These are phyloP conservation scores for Candida gigantensis DNA, from an alignment of 1,139 yeast species.

Conservation along the genomic window DNA sequence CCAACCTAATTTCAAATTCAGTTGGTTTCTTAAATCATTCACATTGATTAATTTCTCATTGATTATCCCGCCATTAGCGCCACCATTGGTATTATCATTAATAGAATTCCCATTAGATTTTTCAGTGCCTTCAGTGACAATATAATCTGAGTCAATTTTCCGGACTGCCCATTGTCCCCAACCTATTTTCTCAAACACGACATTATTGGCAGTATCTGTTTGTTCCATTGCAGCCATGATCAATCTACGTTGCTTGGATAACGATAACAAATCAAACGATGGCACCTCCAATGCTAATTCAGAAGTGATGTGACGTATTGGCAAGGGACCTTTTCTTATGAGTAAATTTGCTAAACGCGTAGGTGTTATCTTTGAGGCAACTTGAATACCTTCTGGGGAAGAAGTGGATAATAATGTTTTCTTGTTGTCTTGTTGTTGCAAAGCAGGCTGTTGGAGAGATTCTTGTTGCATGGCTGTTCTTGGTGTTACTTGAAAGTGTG, in stretches of 20 bases:
- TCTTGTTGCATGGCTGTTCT: conserved; percentile 5
- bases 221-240: conserved; percentile 87
- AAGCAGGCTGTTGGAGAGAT: conserved; percentile 3
- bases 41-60: conserved; percentile 40
- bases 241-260: conserved; percentile 85
- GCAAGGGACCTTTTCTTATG: conserved; percentile 78
- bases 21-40: conserved; percentile 40
- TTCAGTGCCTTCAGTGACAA: conserved; percentile 48
- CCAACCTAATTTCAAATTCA: conserved; percentile 47
- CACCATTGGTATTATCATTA: conserved; percentile 1
- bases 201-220: conserved; percentile 55
- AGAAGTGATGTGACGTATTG: conserved; percentile 85
- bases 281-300: conserved; percentile 75
- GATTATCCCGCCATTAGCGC: conserved; percentile 14
- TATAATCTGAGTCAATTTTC: conserved; percentile 50
- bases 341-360: conserved; percentile 70
- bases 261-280: conserved; percentile 75
- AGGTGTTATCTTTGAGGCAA: conserved; percentile 85
- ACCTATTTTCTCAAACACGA: conserved; percentile 88
- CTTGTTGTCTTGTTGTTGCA: conserved; percentile 8
- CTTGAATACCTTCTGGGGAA: conserved; percentile 85
- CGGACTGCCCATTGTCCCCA: conserved; percentile 98
- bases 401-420: conserved; percentile 63
- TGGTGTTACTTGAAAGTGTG: conserved; percentile 7
- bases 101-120: too few relatives aligned